phyloP scores from a whole-genome alignment of 768 basidiomycete species.

The Boletus pseudopeckii region DNA sequence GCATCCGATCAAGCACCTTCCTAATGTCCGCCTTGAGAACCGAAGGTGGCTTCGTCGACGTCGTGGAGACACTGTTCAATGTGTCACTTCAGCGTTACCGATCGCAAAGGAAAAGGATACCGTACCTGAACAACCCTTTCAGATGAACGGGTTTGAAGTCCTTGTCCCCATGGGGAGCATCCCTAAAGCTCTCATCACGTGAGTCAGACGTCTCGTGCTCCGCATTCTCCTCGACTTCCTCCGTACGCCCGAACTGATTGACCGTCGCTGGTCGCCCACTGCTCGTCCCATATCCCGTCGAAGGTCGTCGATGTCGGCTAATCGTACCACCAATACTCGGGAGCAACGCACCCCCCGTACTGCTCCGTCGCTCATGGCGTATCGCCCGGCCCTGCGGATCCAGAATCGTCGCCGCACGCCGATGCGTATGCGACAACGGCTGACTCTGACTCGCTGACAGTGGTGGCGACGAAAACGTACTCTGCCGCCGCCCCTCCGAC shows the following conservation, averaged over 20 bases:
- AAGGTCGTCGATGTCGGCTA: slow-evolving; percentile 67
- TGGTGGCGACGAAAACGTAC: slow-evolving; percentile 27
- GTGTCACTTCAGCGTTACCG: not conserved
- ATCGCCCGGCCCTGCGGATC: slow-evolving; percentile 62
- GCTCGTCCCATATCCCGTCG: slow-evolving; percentile 52
- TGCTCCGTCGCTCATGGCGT: slow-evolving; percentile 73
- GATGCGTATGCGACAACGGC: slow-evolving; percentile 57
- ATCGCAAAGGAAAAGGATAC: not conserved
- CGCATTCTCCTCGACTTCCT: slow-evolving; percentile 46
- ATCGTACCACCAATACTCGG: slow-evolving; percentile 50
- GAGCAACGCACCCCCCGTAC: slow-evolving; percentile 63
- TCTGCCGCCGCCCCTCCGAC: slow-evolving; percentile 18
- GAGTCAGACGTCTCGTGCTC: slow-evolving; percentile 37
- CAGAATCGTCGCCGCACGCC: slow-evolving; percentile 73
- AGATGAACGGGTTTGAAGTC: slow-evolving; percentile 93
- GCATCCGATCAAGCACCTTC: slow-evolving; percentile 88
- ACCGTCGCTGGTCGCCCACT: slow-evolving; percentile 35
- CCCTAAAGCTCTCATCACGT: slow-evolving; percentile 44
- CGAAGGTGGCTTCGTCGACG: slow-evolving; percentile 81
- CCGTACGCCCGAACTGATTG: slow-evolving; percentile 48
- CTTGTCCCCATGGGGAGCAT: slow-evolving; percentile 53
- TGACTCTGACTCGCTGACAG: slow-evolving; percentile 49
- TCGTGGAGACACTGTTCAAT: slow-evolving; percentile 78
- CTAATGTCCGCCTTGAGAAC: slow-evolving; percentile 82
- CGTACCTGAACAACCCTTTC: slow-evolving; percentile 91